These are phyloP conservation scores for Thelonectria discophora DNA, from an alignment of 2,329 filamentous ascomycete species.

Conservation along the genomic window DNA sequence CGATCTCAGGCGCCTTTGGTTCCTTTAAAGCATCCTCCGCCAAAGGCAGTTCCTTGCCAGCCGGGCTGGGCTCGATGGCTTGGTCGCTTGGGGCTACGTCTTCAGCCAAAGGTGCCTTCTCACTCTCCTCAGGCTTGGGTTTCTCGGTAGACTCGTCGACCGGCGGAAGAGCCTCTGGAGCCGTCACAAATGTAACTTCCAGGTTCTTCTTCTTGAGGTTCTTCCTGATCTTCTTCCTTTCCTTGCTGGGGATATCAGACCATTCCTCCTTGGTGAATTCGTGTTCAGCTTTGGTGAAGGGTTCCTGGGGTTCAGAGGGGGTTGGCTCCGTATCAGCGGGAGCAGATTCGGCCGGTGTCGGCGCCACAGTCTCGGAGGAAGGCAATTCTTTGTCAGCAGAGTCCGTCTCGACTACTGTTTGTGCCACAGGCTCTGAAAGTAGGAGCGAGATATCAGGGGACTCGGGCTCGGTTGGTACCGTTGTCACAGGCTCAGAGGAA, in stretches of 20 bases:
- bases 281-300: slow-evolving; percentile 25
- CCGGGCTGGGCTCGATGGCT: neutral
- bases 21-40: slow-evolving; percentile 7
- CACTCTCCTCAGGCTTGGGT: neutral
- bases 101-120: neutral
- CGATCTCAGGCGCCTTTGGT: neutral
- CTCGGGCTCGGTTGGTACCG: neutral
- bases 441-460: neutral
- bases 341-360: neutral
- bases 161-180: neutral
- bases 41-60: neutral
- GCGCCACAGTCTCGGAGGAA: neutral
- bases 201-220: slow-evolving; percentile 36
- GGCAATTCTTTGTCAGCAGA: neutral
- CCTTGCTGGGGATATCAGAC: slow-evolving; percentile 32
- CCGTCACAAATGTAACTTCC: neutral
- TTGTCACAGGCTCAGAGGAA: neutral
- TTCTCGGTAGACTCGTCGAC: neutral
- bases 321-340: neutral
- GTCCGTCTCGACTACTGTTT: neutral
- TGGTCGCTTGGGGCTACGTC: neutral
- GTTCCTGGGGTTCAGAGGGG: neutral
- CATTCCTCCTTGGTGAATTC: slow-evolving; percentile 38
- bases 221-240: slow-evolving; percentile 39
- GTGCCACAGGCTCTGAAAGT: neutral